phyloP scores from a whole-genome alignment of 306 rosid genomes.

The Trifolium dubium region DNA sequence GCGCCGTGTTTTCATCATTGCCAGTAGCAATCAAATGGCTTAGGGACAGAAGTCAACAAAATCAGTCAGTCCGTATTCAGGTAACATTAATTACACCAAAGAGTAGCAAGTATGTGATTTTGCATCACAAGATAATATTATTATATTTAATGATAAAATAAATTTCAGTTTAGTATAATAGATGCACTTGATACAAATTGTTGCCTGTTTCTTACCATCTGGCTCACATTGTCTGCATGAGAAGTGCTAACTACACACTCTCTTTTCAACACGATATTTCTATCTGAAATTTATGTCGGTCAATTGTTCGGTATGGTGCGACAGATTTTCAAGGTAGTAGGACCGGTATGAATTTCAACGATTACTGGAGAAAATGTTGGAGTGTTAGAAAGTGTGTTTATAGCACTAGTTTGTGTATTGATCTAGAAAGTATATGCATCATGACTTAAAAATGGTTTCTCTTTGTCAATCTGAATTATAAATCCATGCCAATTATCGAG shows the following conservation, averaged over 20 bases:
- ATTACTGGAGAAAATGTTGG: not conserved
- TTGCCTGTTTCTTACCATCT: not conserved
- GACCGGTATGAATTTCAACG: not conserved
- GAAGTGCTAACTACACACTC: not conserved
- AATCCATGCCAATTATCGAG: not conserved
- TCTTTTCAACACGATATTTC: not conserved
- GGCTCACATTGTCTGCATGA: not conserved
- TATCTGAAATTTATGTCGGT: not conserved
- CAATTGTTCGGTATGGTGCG: not conserved
- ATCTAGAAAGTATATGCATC: not conserved
- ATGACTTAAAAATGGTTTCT: slow-evolving; percentile 12
- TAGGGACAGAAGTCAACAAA: slow-evolving; percentile 71
- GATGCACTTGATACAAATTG: not conserved
- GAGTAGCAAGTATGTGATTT: slow-evolving; percentile 16
- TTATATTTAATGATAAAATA: not conserved
- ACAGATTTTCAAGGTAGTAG: not conserved
- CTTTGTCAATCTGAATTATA: slow-evolving; percentile 17
- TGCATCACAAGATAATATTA: not conserved
- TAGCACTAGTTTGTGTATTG: not conserved
- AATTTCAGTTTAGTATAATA: not conserved
- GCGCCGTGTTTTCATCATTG: slow-evolving; percentile 84
- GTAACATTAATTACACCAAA: slow-evolving; percentile 49
- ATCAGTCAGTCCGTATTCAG: slow-evolving; percentile 78
- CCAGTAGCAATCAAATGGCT: slow-evolving; percentile 88
- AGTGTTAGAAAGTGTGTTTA: not conserved